Base-by-base conservation (phyloP, 805 yeast genomes). In the Starmerella powellii region DNA sequence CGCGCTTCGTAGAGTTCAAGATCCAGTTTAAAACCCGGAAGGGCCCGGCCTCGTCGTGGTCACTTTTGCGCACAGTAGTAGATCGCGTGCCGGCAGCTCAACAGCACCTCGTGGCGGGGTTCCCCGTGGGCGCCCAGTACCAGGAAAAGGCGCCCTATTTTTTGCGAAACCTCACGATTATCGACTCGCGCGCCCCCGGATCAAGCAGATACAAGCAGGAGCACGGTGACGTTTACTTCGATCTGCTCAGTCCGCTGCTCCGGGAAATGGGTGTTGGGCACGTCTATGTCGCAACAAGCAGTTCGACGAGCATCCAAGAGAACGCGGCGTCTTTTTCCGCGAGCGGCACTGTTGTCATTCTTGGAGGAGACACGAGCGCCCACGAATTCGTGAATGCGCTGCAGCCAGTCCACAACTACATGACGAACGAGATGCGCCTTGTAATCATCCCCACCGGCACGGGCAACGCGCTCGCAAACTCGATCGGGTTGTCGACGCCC, bases 311-410 rank as follows among this genome's bases (percentile, higher is more conserved):
- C 31, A 53, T 63, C 30, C 29, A 50, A 1, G 56, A 55, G n/a
- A 56, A 57, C 38, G 65, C 65, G 2, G 34, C 35, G 21, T 45
- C 55, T 23, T 55, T 63, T 34, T 42, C 58, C 3, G 41, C 53
- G 3, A 47, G 57, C 11, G 55, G 65, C 19, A 71, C 80, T 1
- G 62, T 80, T 8, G 56, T 82, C 2, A 62, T 86, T 28, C 59
- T 87, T 8, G 80, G 93, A 30, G 96, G 96, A 2, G 96, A 87
- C 56, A 86, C 95, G 1, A 77, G 93, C 1, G 63, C 84, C 4
- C 74, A 72, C 38, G 96, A 87, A 57, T 73, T 87, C 38, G 52
- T 84, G 42, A 86, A 86, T 56, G 64, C 59, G 16, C 56, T 70
- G 21, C 55, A 48, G 11, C 49, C 53, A 3, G 28, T 41, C 5